Evolutionary conservation across 1,284 basidiomycete genomes (phyloP).

Genomic region (Marasmius fiardii): DNA sequence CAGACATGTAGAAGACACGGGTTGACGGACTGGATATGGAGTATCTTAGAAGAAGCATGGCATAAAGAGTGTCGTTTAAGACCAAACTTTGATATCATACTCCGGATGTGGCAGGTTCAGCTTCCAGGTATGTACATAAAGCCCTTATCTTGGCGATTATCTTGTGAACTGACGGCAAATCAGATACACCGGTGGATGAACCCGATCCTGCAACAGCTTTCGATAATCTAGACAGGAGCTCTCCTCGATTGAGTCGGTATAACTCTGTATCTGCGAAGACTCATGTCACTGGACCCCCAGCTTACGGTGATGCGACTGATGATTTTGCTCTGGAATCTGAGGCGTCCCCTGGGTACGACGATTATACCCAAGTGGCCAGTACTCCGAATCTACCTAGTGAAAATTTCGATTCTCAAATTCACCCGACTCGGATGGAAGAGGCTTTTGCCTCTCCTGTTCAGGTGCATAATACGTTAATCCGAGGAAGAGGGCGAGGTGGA

Average conservation of each 20-base stretch:
- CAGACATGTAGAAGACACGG: slow-evolving; percentile 10
- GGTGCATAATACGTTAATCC: neutral
- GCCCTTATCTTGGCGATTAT: too few species aligned
- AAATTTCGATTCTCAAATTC: neutral
- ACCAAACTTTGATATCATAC: slow-evolving; percentile 22
- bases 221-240: neutral
- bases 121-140: neutral
- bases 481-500: too few species aligned
- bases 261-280: neutral
- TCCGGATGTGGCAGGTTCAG: slow-evolving; percentile 12
- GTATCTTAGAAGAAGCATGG: slow-evolving; percentile 23
- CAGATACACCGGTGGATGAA: too few species aligned
- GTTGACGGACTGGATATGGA: slow-evolving; percentile 20
- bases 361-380: neutral
- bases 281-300: neutral
- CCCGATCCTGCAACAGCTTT: neutral
- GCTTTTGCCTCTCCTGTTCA: neutral
- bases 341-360: neutral
- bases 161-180: too few species aligned
- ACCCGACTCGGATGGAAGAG: neutral
- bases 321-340: neutral
- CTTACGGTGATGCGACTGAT: neutral
- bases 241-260: neutral
- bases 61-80: slow-evolving; percentile 19
- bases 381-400: neutral